Evolutionary conservation across 371 early-diverging fungal genomes (phyloP).

Genomic region (Syncephalis plumigaleata): DNA sequence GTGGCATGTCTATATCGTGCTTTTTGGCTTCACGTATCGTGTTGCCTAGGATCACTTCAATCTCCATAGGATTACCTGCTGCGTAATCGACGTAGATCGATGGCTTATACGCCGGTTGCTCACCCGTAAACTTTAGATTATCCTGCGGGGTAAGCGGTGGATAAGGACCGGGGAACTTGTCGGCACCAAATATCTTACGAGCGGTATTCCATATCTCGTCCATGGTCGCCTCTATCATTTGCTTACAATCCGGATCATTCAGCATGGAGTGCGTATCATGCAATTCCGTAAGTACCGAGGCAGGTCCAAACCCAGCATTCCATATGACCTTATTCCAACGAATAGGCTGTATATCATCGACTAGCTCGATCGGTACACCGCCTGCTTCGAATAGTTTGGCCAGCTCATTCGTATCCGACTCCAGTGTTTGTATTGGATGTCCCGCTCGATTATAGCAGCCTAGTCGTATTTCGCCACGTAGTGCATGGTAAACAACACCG

Average conservation of each 20-base stretch:
- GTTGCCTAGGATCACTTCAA: conserved; percentile 41
- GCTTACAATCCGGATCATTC: conserved; percentile 23
- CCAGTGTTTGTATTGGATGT: conserved; percentile 8
- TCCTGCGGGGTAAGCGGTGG: conserved; percentile 18
- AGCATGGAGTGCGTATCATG: conserved; percentile 37
- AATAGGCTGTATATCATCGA: conserved; percentile 40
- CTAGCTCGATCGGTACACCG: conserved; percentile 22
- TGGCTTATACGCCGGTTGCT: conserved; percentile 32
- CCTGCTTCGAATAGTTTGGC: conserved; percentile 15
- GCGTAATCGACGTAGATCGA: conserved; percentile 48
- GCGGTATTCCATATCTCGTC: conserved; percentile 35
- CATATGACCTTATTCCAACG: conserved; percentile 79
- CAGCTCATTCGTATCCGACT: conserved; percentile 1
- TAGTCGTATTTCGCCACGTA: conserved; percentile 12
- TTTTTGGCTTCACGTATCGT: conserved; percentile 34
- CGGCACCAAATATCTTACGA: conserved; percentile 14
- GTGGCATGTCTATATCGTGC: conserved; percentile 2
- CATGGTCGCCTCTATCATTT: conserved; percentile 31
- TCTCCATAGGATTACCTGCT: conserved; percentile 36
- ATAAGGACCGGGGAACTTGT: conserved; percentile 15
- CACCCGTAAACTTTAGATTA: conserved; percentile 24
- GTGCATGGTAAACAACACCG: conserved; percentile 35
- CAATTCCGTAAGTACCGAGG: conserved; percentile 47
- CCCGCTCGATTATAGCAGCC: conserved; percentile 15
- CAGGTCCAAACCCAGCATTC: conserved; percentile 21